phyloP scores from a whole-genome alignment of 2,329 filamentous ascomycete species.

The Cordyceps militaris region DNA sequence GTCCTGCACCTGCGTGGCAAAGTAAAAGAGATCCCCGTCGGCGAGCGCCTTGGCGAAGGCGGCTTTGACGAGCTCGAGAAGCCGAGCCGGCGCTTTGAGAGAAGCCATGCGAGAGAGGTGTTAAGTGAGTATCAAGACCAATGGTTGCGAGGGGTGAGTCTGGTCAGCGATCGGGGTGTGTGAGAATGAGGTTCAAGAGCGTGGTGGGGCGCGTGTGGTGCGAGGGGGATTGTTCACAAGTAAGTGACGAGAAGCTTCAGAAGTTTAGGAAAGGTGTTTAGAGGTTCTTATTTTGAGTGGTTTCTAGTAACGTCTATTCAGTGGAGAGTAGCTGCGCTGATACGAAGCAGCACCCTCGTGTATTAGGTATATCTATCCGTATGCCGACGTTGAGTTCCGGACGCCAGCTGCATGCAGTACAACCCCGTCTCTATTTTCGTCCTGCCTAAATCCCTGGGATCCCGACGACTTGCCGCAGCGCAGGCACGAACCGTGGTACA shows the following conservation, averaged over 20 bases:
- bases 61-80: conserved; percentile 44
- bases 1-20: conserved; percentile 45
- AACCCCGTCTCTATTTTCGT: neutral
- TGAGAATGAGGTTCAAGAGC: too few relatives aligned
- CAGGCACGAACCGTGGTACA: conserved; percentile 44
- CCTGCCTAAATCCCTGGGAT: conserved; percentile 42
- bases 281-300: too few relatives aligned
- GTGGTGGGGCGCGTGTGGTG: too few relatives aligned
- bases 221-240: too few relatives aligned
- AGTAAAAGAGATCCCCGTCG: conserved; percentile 46
- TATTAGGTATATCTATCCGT: neutral
- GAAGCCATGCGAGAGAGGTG: conserved; percentile 27
- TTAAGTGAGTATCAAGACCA: neutral
- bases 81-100: conserved; percentile 36
- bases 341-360: neutral
- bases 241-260: too few relatives aligned
- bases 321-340: neutral
- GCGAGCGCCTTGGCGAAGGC: conserved; percentile 42
- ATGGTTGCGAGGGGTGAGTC: neutral
- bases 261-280: too few relatives aligned
- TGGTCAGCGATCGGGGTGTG: neutral
- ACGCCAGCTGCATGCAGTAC: neutral
- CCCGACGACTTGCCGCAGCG: conserved; percentile 38
- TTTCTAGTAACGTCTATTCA: too few relatives aligned
- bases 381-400: conserved; percentile 1